Conservation (phyloP, 345 rosid genomes). For the Eucalyptus sideroxylon region DNA sequence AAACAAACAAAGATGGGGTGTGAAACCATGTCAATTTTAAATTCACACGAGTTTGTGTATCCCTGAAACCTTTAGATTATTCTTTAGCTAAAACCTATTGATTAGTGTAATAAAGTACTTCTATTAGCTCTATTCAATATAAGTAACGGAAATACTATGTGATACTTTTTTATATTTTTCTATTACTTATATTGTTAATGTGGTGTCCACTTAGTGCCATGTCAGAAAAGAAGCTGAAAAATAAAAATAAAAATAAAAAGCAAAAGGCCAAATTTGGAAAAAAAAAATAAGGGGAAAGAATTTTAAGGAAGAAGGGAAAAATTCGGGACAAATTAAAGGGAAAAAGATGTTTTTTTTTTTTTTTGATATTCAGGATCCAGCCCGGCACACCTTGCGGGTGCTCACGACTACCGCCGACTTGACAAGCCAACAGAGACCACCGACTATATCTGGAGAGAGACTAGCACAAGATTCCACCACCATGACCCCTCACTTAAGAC, state of each 20-base stretch:
- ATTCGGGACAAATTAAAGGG: background rate
- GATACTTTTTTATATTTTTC: background rate
- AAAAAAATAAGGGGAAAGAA: background rate
- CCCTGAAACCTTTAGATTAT: rapidly evolving
- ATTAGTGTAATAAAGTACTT: background rate
- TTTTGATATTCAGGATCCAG: rapidly evolving
- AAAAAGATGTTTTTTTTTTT: background rate
- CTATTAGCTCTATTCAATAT: background rate
- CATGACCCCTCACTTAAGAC: rapidly evolving
- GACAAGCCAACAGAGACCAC: rapidly evolving
- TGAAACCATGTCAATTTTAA: background rate
- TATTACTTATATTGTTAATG: background rate
- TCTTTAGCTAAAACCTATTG: background rate
- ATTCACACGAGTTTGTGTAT: background rate
- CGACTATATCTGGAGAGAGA: too few species aligned
- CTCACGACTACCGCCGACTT: rapidly evolving
- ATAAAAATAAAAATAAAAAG: background rate
- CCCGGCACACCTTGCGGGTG: rapidly evolving
- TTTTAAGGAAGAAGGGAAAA: background rate
- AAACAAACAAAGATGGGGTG: background rate
- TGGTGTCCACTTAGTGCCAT: background rate
- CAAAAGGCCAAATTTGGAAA: background rate
- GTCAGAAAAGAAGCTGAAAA: background rate
- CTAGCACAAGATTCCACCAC: rapidly evolving
- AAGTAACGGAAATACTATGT: background rate